These are phyloP conservation scores for Apiotrichum domesticum DNA, from an alignment of 1,284 basidiomycete species.

Conservation along the genomic window DNA sequence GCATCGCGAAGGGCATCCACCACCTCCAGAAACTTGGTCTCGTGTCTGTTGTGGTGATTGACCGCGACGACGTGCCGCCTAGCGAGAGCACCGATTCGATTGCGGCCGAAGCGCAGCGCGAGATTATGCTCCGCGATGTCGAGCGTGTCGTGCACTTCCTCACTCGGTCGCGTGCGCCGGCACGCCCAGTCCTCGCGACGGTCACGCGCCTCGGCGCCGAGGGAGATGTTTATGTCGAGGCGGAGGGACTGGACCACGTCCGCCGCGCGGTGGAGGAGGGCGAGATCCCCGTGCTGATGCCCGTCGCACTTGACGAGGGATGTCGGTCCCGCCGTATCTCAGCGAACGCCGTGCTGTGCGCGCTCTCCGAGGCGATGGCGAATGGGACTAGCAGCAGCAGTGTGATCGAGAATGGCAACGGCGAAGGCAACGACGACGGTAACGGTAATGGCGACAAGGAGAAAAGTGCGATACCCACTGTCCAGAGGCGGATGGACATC, in stretches of 20 bases:
- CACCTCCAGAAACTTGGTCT: constrained; percentile 94
- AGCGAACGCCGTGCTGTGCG: constrained; percentile 85
- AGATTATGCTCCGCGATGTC: constrained; percentile 73
- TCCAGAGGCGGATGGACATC: constrained; percentile 53
- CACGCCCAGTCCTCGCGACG: constrained; percentile 81
- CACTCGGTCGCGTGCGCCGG: constrained; percentile 74
- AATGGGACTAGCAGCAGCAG: background rate
- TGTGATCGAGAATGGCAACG: background rate
- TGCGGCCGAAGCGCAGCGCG: constrained; percentile 48
- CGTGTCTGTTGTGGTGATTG: constrained; percentile 89
- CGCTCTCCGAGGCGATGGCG: constrained; percentile 81
- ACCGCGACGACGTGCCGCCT: constrained; percentile 69
- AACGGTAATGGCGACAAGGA: background rate
- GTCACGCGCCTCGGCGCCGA: constrained; percentile 60
- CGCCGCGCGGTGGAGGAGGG: constrained; percentile 81
- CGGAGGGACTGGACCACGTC: constrained; percentile 71
- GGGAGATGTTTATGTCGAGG: constrained; percentile 47
- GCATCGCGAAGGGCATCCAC: constrained; percentile 86
- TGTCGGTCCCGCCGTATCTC: constrained; percentile 79
- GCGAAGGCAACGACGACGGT: background rate
- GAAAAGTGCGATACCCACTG: too few relatives aligned
- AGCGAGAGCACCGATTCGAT: constrained; percentile 53
- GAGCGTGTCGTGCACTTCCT: constrained; percentile 76
- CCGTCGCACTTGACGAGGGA: constrained; percentile 84
- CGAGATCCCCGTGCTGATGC: constrained; percentile 94